Evolutionary conservation across 2,329 filamentous ascomycete species (phyloP), one percentile per base, ranked within the genome.

Genomic region (Neobulgaria alba): DNA sequence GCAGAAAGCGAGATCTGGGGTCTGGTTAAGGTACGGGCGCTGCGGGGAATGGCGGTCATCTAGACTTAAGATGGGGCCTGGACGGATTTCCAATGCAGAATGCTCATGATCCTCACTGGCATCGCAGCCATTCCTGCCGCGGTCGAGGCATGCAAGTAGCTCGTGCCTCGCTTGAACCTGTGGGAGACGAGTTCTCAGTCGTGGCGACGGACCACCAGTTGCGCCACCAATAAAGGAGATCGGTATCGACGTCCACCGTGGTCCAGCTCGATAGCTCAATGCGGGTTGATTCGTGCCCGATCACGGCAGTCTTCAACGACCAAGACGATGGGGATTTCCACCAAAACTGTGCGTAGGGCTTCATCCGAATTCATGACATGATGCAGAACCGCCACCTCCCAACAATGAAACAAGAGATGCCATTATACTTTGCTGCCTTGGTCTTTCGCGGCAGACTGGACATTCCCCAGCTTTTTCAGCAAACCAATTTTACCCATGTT

Each of bases 401-500:
- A n/a, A n/a, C n/a, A n/a, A n/a, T n/a, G n/a, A n/a, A n/a, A n/a
- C n/a, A n/a, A n/a, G n/a, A n/a, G n/a, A n/a, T n/a, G n/a, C n/a
- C 10, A 33, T 5, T 5, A 33, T 10, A 17, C 29, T 33, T 46
- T 45, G 9, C 35, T 30, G 30, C 48, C 47, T 12, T 37, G 45
- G 29, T 45, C 42, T 19, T 49, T 51, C 1, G 16, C 16, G n/a
- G 33, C 37, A 12, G 43, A 43, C 34, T 53, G 46, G 14, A 53
- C 49, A 43, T 42, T 45, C 3, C 53, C 54, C 8, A 57, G 31
- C 20, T 52, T 57, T 35, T 55, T 56, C 35, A 53, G 33, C 26
- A 52, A 21, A 8, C 54, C 54, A 36, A 57, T 55, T 31, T 53
- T 56, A 8, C 54, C 54, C 35, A 57, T 56, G 42, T 53, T 52